These are phyloP conservation scores for Penstemon davidsonii DNA, from an alignment of 257 asterid genomes.

Conservation along the genomic window DNA sequence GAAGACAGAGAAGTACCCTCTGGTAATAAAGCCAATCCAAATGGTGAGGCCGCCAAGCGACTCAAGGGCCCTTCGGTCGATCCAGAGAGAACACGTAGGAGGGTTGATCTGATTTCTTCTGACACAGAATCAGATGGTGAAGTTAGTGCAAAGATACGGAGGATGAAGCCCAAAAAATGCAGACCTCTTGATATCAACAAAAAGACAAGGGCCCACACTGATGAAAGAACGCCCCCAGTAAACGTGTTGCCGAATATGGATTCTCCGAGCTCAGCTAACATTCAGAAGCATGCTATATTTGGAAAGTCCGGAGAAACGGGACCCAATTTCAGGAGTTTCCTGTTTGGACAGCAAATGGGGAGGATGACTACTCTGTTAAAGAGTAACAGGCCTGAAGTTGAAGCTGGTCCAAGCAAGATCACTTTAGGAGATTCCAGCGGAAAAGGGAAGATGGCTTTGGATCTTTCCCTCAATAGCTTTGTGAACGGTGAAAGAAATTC, in stretches of 20 bases:
- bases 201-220: constrained; percentile 33
- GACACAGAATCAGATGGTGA: constrained; percentile 39
- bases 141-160: constrained; percentile 24
- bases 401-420: constrained; percentile 31
- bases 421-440: constrained; percentile 33
- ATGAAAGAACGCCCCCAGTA: constrained; percentile 23
- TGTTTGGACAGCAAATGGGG: constrained; percentile 28
- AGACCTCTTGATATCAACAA: constrained; percentile 31
- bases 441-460: constrained; percentile 42
- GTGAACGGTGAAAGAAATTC: constrained; percentile 31
- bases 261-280: constrained; percentile 21
- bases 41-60: constrained; percentile 29
- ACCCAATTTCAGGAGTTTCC: constrained; percentile 22
- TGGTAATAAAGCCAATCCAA: constrained; percentile 19
- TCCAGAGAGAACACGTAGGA: constrained; percentile 29
- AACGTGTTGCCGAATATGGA: constrained; percentile 25
- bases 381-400: constrained; percentile 42
- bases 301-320: constrained; percentile 30
- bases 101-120: constrained; percentile 28
- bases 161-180: constrained; percentile 34
- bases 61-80: constrained; percentile 33
- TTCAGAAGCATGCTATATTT: constrained; percentile 24
- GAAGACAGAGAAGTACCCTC: constrained; percentile 32
- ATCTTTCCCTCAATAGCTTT: constrained; percentile 60
- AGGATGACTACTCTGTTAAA: constrained; percentile 26